Evolutionary conservation across 768 basidiomycete species (phyloP).

Genomic region (Tremella yokohamensis): DNA sequence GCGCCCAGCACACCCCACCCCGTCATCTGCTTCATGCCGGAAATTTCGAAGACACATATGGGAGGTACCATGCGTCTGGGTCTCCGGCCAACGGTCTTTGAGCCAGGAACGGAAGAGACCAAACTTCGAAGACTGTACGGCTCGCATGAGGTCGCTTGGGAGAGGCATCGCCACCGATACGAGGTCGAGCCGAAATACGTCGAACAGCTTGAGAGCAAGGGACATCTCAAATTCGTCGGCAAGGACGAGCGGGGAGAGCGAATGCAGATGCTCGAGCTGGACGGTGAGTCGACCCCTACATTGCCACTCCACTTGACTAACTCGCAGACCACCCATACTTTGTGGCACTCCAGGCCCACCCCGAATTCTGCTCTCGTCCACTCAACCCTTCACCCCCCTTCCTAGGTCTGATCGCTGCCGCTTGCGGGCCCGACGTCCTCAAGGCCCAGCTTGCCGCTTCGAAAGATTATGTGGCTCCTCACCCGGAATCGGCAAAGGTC

Average conservation of each 20-base stretch:
- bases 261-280: constrained; percentile 92
- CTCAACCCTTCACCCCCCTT: constrained; percentile 96
- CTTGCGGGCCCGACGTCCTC: constrained; percentile 61
- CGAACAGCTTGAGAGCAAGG: constrained; percentile 64
- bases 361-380: constrained; percentile 96
- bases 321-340: constrained; percentile 84
- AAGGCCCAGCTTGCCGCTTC: constrained; percentile 72
- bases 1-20: constrained; percentile 58
- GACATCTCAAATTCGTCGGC: constrained; percentile 69
- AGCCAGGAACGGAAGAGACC: constrained; percentile 62
- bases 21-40: constrained; percentile 95
- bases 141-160: constrained; percentile 78
- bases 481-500: constrained; percentile 47
- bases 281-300: constrained; percentile 57
- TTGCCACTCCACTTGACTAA: not conserved
- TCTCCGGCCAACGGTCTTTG: constrained; percentile 89
- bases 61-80: constrained; percentile 99
- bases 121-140: constrained; percentile 77
- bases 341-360: constrained; percentile 90
- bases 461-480: constrained; percentile 50
- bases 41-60: constrained; percentile 95
- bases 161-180: constrained; percentile 91
- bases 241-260: constrained; percentile 94
- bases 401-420: constrained; percentile 88
- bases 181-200: constrained; percentile 92